Conservation (phyloP, 176 grass and related monocot species). For the Elaeis guineensis region DNA sequence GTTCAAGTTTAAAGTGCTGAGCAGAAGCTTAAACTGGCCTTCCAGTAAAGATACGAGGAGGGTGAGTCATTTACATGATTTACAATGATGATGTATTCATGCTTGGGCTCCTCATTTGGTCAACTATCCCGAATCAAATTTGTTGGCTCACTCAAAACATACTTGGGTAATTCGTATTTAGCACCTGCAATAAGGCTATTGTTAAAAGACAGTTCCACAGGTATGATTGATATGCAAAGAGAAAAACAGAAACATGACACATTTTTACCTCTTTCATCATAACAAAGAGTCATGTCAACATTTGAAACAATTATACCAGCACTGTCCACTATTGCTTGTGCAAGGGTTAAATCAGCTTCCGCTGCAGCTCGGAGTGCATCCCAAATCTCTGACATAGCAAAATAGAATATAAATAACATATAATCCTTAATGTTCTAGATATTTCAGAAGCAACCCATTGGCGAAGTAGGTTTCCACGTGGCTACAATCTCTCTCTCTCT, state of each 20-base stretch:
- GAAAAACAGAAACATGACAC: neutral
- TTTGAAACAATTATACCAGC: slow-evolving; percentile 81
- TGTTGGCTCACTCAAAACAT: slow-evolving; percentile 78
- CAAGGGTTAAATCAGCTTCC: slow-evolving; percentile 67
- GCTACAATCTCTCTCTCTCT: too few species aligned
- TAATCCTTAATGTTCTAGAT: too few species aligned
- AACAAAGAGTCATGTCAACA: slow-evolving; percentile 81
- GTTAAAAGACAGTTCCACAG: slow-evolving; percentile 1
- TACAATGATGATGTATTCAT: slow-evolving; percentile 34
- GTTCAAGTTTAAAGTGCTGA: neutral
- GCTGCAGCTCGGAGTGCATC: slow-evolving; percentile 79
- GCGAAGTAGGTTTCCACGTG: too few species aligned
- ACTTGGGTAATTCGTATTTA: slow-evolving; percentile 90
- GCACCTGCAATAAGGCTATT: slow-evolving; percentile 49
- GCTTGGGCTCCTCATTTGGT: slow-evolving; percentile 3
- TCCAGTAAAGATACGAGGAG: neutral
- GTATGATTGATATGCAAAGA: neutral
- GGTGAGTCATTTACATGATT: slow-evolving; percentile 44
- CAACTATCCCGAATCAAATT: slow-evolving; percentile 60
- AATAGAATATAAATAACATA: neutral
- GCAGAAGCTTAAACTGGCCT: neutral
- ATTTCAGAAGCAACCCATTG: too few species aligned
- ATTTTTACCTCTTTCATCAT: slow-evolving; percentile 74
- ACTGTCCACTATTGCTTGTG: slow-evolving; percentile 83
- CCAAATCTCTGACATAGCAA: slow-evolving; percentile 73